Base-by-base conservation (phyloP, 371 early-diverging fungal genomes). In the Paraphysoderma sedebokerense region DNA sequence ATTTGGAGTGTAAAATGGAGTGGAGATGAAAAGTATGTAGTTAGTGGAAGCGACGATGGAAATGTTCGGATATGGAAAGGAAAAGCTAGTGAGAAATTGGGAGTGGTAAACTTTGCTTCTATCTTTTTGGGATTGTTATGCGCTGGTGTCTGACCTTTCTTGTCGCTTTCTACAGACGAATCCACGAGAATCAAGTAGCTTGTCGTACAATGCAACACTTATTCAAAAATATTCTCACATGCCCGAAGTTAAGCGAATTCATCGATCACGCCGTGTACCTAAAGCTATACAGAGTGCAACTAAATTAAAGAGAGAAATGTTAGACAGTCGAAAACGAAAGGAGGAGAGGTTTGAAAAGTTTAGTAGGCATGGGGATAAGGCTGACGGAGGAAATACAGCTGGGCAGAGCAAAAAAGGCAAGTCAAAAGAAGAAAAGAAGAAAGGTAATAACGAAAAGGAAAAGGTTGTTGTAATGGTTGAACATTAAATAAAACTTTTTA, bases 51-150 rank as follows among this genome's bases (percentile, higher is more conserved):
- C 37, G 98, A 98, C 61, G 99, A 99, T 63, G 96, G 95, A 53
- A 95, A 89, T 59, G 68, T 99, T 50, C 82, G 99, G 42, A 50
- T 99, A 42, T 99, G 99, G 99, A 96, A 91, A 65, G 81, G 92
- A 2, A 68, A 82, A 17, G 95, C 96, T 3, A 77, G 82, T 5
- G 87, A 89, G 52, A 86, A 87, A 61, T 60, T 89, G 50, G 91
- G 91, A 17, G 58, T 69, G 47, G 53, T 55, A 40, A 58, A 52
- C 38, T 38, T 49, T n/a, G n/a, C 19, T 28, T 49, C 27, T 59
- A 24, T 49, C 23, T 8, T 22, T 28, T n/a, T 4, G 28, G 39
- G 13, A 6, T 37, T 36, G 31, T 23, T 46, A 26, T 26, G 20
- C 36, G 36, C 35, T 34, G 9, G 38, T 46, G 13, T 38, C 38